Conservation (phyloP, 78 protist species). For the Anaeramoeba flamelloides region DNA sequence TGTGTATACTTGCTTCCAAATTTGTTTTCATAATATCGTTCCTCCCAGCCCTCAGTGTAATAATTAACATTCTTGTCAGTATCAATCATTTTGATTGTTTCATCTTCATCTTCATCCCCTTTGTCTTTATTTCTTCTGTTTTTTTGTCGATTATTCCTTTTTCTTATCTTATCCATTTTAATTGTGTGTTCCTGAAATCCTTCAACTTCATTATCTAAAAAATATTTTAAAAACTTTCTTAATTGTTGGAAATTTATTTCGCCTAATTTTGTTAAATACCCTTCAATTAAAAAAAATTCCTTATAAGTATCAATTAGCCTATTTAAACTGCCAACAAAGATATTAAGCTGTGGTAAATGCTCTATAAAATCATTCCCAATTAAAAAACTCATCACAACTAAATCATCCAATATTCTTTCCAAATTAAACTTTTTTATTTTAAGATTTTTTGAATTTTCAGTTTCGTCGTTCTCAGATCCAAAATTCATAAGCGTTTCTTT, state of each 20-base stretch:
- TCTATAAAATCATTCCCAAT: background rate
- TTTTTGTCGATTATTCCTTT: background rate
- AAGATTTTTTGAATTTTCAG: background rate
- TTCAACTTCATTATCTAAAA: background rate
- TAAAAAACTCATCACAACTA: background rate
- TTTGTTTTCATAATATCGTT: background rate
- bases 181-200: background rate
- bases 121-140: background rate
- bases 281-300: background rate
- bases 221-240: background rate
- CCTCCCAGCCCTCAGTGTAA: background rate
- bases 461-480: background rate
- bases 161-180: background rate
- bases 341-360: background rate
- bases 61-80: background rate
- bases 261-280: background rate
- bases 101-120: background rate
- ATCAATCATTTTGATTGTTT: background rate
- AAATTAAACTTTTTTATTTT: background rate
- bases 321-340: background rate
- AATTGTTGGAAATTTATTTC: background rate
- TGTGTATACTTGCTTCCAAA: background rate
- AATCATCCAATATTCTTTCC: background rate
- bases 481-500: background rate
- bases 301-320: background rate